These are phyloP conservation scores for Rusavskia elegans DNA, from an alignment of 495 filamentous ascomycete species.

Conservation along the genomic window DNA sequence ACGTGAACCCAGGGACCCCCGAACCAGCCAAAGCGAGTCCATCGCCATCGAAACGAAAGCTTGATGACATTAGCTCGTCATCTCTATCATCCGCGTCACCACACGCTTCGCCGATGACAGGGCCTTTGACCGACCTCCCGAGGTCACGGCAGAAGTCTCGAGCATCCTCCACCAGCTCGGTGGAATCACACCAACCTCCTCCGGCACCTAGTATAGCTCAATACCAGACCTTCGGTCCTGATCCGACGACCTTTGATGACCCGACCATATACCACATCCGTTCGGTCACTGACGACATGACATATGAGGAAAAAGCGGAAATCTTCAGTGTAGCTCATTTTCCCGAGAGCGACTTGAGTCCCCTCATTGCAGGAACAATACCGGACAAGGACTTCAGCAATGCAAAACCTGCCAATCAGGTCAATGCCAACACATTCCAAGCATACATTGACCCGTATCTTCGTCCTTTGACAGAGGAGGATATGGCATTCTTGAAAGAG, in stretches of 20 bases:
- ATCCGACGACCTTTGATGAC: conserved; percentile 82
- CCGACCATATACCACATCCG: conserved; percentile 91
- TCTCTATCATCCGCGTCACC: conserved; percentile 42
- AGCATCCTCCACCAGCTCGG: conserved; percentile 43
- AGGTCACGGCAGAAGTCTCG: conserved; percentile 34
- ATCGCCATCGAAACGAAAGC: conserved; percentile 24
- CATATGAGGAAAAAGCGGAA: conserved; percentile 63
- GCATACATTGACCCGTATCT: conserved; percentile 84
- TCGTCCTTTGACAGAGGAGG: conserved; percentile 80
- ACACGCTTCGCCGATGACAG: conserved; percentile 30
- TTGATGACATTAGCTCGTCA: conserved; percentile 44
- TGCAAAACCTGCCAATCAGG: conserved; percentile 85
- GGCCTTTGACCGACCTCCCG: conserved; percentile 23
- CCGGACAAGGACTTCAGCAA: conserved; percentile 92
- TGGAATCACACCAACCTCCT: conserved; percentile 56
- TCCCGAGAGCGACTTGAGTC: conserved; percentile 59
- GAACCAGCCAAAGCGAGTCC: background rate
- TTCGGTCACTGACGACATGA: conserved; percentile 52
- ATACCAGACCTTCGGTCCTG: conserved; percentile 72
- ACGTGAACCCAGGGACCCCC: background rate
- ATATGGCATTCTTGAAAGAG: conserved; percentile 84
- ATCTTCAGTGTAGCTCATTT: conserved; percentile 79
- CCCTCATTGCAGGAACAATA: conserved; percentile 73
- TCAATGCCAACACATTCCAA: conserved; percentile 76
- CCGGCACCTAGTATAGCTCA: conserved; percentile 60